Base-by-base conservation (phyloP, 225 moss, liverwort and hornwort genomes). In the Takakia lepidozioides region DNA sequence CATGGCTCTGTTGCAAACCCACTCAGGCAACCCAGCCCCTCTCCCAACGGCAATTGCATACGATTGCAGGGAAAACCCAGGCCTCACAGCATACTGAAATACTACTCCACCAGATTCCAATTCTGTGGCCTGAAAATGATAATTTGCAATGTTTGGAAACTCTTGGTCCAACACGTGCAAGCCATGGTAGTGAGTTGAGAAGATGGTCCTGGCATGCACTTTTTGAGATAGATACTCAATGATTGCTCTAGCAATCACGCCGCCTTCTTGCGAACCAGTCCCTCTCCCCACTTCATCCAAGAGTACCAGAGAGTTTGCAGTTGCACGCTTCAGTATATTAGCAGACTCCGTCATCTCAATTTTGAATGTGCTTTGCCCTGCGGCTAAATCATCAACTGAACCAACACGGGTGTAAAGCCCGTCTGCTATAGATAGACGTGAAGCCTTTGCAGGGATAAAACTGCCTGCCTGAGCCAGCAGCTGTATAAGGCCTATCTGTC, bases 221-320 rank as follows among this genome's bases (percentile, higher is more conserved):
- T 63, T 62, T 59, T 80, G 80, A 50, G 84, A 80, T 29, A 84
- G 61, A 54, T 80, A 84, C 63, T 84, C 84, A 38, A 84, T 80
- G 41, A 80, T 73, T 54, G 84, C 80, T 58, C 69, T 63, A 15
- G 84, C 80, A 52, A 84, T 75, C 42, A 73, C 69, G 46, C 63
- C 76, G 37, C 84, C 84, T 55, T 84, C 84, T 58, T 67, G 70
- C 46, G 80, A 80, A 26, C 80, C 68, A 39, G 84, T 84, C 54
- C 84, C 84, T 49, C 80, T 65, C 28, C 84, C 84, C 47, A 84
- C 84, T 59, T 80, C 84, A 59, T 84, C 84, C 44, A 84, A 51
- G 52, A 84, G 69, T 48, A 84, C 59, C 44, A 84, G 60, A 26
- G 84, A 84, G 48, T 67, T 71, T 42, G 84, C 72, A 57, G 80